Evolutionary conservation across 2,329 filamentous ascomycete genomes (phyloP).

Genomic region (Stagonosporopsis rhizophila): DNA sequence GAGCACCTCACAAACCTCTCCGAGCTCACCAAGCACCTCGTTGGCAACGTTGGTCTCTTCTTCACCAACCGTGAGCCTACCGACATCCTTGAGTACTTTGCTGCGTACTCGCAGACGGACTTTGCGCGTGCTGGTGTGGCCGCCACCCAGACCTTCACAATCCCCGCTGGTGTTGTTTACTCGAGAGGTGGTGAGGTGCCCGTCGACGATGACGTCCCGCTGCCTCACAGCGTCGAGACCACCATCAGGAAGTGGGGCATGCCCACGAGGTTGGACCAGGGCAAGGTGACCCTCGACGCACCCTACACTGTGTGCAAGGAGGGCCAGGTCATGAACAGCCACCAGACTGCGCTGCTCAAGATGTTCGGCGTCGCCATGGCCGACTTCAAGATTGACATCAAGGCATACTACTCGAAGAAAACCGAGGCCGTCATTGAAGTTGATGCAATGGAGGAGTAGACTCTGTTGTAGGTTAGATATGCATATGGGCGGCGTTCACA

Average conservation of each 20-base stretch:
- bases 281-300: constrained; percentile 79
- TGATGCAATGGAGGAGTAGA: constrained; percentile 54
- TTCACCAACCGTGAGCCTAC: constrained; percentile 80
- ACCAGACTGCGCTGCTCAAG: constrained; percentile 93
- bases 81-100: constrained; percentile 76
- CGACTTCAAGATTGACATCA: constrained; percentile 83
- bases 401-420: constrained; percentile 64
- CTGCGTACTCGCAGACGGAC: constrained; percentile 75
- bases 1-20: constrained; percentile 82
- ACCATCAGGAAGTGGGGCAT: constrained; percentile 88
- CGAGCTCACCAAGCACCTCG: constrained; percentile 71
- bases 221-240: constrained; percentile 89
- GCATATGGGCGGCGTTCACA: constrained; percentile 36
- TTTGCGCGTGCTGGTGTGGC: constrained; percentile 86
- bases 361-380: constrained; percentile 89
- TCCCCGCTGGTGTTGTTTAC: constrained; percentile 85
- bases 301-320: constrained; percentile 81
- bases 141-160: constrained; percentile 76
- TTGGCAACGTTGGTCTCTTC: constrained; percentile 86
- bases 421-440: constrained; percentile 59
- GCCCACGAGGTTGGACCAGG: constrained; percentile 86
- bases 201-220: constrained; percentile 79
- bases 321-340: constrained; percentile 83
- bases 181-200: constrained; percentile 79
- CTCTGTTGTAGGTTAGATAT: constrained; percentile 6